Evolutionary conservation across 345 rosid species (phyloP), one percentile per base, ranked within the genome.

Genomic region (Lepidium didymum): DNA sequence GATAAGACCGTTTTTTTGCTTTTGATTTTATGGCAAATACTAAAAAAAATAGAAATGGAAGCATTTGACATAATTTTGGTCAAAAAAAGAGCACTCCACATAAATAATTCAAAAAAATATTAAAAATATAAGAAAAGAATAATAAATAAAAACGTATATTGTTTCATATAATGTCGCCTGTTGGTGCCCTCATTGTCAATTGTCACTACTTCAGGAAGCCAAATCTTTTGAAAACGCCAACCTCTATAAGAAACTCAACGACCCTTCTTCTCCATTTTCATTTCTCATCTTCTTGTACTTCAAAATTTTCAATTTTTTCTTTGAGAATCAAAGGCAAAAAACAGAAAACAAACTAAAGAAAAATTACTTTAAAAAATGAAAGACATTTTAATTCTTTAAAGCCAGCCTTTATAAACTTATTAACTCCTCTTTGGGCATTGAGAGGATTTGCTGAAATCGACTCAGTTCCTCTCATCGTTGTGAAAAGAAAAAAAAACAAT

Each of bases 151-250:
- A 33, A 34, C 10, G 15, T 49, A 64, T n/a, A 10, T 21, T 23
- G 46, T 37, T 41, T 2, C 25, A 6, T 66, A 18, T 29, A 42
- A 29, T 40, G 19, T 35, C 7, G n/a, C 3, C 16, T 7, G 7
- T 0, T 21, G 53, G 23, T 67, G 55, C 56, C 41, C 40, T 46
- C 65, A 46, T 29, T 33, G 62, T 67, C 43, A 50, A 43, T 29
- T 67, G 71, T 67, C 63, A 43, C 45, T 55, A 10, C 40, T 2
- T 45, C 12, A 68, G 56, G 64, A 57, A 68, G n/a, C 73, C 56
- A 2, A 5, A 56, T 56, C 41, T 25, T 52, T 52, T 4, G 29
- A 27, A 52, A 65, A 11, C 18, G 5, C 40, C 50, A 37, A 37
- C 15, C 70, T 65, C 29, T 52, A 52, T 29, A 40, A 65, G 50